Conservation (phyloP, 2,329 filamentous ascomycete species). For the Trichoderma lentiforme region DNA sequence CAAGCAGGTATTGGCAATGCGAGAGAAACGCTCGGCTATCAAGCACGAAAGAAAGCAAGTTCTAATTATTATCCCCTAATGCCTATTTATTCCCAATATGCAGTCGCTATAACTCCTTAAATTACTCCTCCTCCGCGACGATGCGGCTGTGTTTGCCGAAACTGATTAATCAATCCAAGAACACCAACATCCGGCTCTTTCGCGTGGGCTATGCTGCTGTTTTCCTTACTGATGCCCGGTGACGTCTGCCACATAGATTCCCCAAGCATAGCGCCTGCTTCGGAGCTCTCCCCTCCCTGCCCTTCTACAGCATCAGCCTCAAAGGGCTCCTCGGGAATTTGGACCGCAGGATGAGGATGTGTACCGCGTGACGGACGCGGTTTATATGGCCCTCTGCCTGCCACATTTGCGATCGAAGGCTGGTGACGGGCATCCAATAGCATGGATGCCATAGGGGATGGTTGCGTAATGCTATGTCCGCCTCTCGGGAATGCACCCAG, state of each 20-base stretch:
- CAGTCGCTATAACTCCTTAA: background rate
- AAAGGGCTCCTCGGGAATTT: constrained; percentile 54
- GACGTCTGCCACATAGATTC: constrained; percentile 61
- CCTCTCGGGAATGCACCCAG: constrained; percentile 25
- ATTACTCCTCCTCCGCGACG: constrained; percentile 40
- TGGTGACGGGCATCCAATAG: constrained; percentile 75
- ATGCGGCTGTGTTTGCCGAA: constrained; percentile 55
- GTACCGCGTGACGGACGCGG: constrained; percentile 43
- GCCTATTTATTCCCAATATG: background rate
- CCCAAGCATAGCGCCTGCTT: constrained; percentile 49
- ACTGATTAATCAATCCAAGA: constrained; percentile 56
- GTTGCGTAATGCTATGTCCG: constrained; percentile 44
- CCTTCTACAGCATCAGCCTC: constrained; percentile 46
- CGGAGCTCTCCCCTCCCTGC: constrained; percentile 53
- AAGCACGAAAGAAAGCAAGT: background rate
- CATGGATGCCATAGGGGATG: constrained; percentile 69
- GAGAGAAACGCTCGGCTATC: background rate
- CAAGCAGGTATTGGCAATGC: background rate
- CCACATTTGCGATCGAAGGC: constrained; percentile 50
- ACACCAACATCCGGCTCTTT: constrained; percentile 53
- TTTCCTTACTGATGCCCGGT: constrained; percentile 51
- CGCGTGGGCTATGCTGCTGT: constrained; percentile 47
- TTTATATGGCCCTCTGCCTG: constrained; percentile 45
- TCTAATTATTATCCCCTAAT: background rate
- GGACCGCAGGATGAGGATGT: constrained; percentile 43